phyloP scores from a whole-genome alignment of 495 filamentous ascomycete species.

The Lophiotrema nucula region DNA sequence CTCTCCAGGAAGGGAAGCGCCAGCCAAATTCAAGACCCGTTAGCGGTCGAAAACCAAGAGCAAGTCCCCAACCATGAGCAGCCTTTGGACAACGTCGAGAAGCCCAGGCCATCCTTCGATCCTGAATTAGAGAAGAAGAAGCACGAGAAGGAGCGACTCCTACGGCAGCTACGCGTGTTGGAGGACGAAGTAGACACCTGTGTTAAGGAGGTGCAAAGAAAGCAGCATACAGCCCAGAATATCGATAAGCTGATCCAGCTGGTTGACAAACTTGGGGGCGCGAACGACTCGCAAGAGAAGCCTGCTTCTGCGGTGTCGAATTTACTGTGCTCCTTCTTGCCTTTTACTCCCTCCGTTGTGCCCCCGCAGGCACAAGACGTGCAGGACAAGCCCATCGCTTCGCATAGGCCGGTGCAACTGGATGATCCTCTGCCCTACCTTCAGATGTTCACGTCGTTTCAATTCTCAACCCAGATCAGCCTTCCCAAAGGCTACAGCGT shows the following conservation, averaged over 20 bases:
- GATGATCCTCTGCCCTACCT: conserved; percentile 58
- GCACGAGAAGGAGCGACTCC: conserved; percentile 23
- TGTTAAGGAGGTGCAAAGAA: conserved; percentile 7
- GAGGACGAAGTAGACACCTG: conserved; percentile 18
- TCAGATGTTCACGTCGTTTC: conserved; percentile 55
- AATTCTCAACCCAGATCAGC: conserved; percentile 51
- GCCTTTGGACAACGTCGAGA: too few species aligned
- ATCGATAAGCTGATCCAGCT: conserved; percentile 18
- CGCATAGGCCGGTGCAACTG: conserved; percentile 55
- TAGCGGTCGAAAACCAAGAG: too few species aligned
- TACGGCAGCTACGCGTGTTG: conserved; percentile 12
- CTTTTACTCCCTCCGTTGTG: conserved; percentile 16
- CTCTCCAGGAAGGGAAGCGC: too few species aligned
- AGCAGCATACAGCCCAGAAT: too few species aligned
- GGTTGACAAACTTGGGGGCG: conserved; percentile 19
- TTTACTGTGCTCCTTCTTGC: conserved; percentile 33
- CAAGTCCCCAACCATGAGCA: too few species aligned
- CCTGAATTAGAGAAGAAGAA: conserved; percentile 25
- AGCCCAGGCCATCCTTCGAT: background rate
- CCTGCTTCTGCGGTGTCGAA: conserved; percentile 18
- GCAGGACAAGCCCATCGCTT: conserved; percentile 35
- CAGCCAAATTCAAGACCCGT: too few species aligned
- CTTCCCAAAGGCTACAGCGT: conserved; percentile 1
- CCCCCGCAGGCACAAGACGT: background rate
- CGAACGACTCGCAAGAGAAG: background rate